Conservation (phyloP, 257 asterid genomes). For the Nicotiana paniculata region DNA sequence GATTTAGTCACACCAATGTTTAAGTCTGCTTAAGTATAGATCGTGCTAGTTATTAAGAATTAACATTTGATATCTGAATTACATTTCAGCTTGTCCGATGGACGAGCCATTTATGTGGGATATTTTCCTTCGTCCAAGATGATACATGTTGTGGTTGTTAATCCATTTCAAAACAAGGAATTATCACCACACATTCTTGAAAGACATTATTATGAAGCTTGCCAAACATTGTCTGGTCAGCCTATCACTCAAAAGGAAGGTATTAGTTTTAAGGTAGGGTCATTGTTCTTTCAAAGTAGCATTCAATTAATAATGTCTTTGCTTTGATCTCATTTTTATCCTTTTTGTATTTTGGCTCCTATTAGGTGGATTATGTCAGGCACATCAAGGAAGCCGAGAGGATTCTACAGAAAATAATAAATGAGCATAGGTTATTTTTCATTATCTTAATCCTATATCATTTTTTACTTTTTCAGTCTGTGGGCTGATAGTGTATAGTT, state of each 20-base stretch:
- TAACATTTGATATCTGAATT: slow-evolving; percentile 11
- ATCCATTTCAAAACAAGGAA: slow-evolving; percentile 88
- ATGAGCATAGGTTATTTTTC: slow-evolving; percentile 60
- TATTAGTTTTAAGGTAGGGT: slow-evolving; percentile 60
- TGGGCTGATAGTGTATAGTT: not conserved
- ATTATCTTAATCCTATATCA: slow-evolving; percentile 7
- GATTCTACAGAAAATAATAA: slow-evolving; percentile 58
- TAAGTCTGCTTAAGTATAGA: not conserved
- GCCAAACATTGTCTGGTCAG: slow-evolving; percentile 50
- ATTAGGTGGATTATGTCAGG: slow-evolving; percentile 74
- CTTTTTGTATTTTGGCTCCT: not conserved
- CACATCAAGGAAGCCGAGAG: slow-evolving; percentile 78
- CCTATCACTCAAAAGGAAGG: slow-evolving; percentile 43
- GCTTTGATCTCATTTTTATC: slow-evolving; percentile 9
- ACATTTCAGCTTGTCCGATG: slow-evolving; percentile 68
- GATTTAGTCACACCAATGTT: slow-evolving; percentile 9
- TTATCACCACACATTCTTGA: slow-evolving; percentile 79
- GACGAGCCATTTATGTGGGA: slow-evolving; percentile 79
- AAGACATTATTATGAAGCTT: slow-evolving; percentile 84
- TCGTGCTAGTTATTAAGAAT: not conserved
- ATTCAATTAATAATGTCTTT: slow-evolving; percentile 9
- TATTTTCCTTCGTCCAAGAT: slow-evolving; percentile 74
- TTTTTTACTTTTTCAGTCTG: not conserved
- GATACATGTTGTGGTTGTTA: slow-evolving; percentile 73
- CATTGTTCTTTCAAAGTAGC: slow-evolving; percentile 4